Base-by-base conservation (phyloP, 176 grass and related monocot species). In the Zizania latifolia region DNA sequence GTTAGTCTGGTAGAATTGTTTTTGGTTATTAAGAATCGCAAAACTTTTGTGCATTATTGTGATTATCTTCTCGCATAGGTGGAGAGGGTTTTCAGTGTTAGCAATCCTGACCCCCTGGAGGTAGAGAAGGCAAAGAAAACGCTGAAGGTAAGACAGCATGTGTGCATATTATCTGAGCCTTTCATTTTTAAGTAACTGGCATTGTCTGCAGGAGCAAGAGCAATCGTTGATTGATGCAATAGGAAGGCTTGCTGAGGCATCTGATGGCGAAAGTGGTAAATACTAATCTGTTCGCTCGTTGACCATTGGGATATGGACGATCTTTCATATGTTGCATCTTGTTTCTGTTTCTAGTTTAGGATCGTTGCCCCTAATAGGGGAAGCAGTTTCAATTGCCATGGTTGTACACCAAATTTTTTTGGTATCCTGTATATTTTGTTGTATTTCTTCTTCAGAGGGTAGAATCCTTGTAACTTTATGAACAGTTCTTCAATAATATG, bases 241-340 rank as follows among this genome's bases (percentile, higher is more conserved):
- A 31, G 82, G 92, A 32, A 90, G 84, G 77, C 89, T 99, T 58
- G 82, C 91, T 65, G 82, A 99, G 75, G 86, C 83, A 64, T 94
- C 91, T 28, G 91, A 99, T 82, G 95, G 88, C 55, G 91, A 99
- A 85, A 94, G 89, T 45, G 95, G 92, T 94, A 94, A 92, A 87
- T 92, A 93, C 44, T 89, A 74, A 89, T 72, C 35, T 59, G 59
- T 81, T 41, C 54, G 62, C 54, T 79, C 16, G 33, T 77, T 63
- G 41, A 69, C 55, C 19, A 83, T 68, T 74, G 44, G 57, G 58
- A 41, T 69, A 22, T 51, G 59, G 39, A 43, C 37, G 56, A 29
- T 33, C 60, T 66, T 8, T n/a, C n/a, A n/a, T n/a, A 78, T 72
- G 59, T 27, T 68, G 38, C 51, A 60, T 39, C 22, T 30, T 21